Base-by-base conservation (phyloP, 192 early-diverging fungal genomes). In the Entomortierella beljakovae region DNA sequence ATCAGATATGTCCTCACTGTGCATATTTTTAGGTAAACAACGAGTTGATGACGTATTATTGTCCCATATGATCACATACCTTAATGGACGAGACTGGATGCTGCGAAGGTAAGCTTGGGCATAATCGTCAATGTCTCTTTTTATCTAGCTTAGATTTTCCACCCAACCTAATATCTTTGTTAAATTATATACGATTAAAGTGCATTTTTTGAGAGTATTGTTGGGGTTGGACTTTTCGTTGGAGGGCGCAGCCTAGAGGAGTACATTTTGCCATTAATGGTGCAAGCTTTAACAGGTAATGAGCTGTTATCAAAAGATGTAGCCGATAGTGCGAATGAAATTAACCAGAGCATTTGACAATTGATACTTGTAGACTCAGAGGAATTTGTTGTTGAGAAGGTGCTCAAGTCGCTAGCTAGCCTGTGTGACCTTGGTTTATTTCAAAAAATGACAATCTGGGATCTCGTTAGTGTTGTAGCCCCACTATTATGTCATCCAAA, bases 21-120 rank as follows among this genome's bases (percentile, higher is more conserved):
- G 93, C 63, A 83, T 94, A 33, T 95, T 97, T 57, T 90, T 97
- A 68, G 95, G 95, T 25, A 86, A 90, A 16, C 91, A 92, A 57
- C 87, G 90, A 40, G 88, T 94, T 0, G 93, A 94, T 61, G 95
- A 97, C 74, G 87, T 95, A 1, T 68, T 96, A 31, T 79, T 99
- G 15, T 91, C 91, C 31, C 97, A 99, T 74, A 93, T 97, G 81
- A 97, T 99, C 54, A 99, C 97, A 0, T 99, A 97, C 61, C 83
- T 99, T 53, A 99, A 99, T 80, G 97, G 96, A 57, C 86, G 89
- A 28, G 96, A 99, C 68, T 98, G 97, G 97, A 90, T 91, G 81
- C 82, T 99, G 54, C 85, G 97, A 84, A 87, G 89, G 93, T 94
- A 83, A 6, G 61, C 1, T 33, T 25, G 25, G 23, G 34, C 35